phyloP scores from a whole-genome alignment of 163 green algal genomes.

The Chlamydomonas reinhardtii region DNA sequence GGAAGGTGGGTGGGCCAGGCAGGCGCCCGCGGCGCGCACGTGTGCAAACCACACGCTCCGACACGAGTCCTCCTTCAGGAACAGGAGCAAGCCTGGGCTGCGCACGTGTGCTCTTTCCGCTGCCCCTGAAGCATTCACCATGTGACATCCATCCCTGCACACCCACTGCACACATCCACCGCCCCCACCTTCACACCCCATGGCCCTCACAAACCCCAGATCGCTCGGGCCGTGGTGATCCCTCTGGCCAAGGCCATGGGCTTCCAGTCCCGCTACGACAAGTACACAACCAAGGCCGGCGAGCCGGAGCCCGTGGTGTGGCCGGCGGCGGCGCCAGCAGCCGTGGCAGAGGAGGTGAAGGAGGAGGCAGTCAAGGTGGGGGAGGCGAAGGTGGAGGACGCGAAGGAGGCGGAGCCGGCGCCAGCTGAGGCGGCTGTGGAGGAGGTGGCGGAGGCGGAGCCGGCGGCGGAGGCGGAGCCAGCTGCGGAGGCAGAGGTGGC shows the following conservation, averaged over 20 bases:
- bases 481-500: not conserved
- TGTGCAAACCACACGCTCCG: no score
- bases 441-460: not conserved
- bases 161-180: no score
- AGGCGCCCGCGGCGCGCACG: no score
- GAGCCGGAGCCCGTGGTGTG: not conserved
- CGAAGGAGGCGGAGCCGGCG: not conserved
- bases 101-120: no score
- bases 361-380: not conserved
- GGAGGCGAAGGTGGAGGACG: no score
- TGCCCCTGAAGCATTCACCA: no score
- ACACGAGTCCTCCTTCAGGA: no score
- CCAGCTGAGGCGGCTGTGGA: not conserved
- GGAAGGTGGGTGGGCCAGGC: not conserved
- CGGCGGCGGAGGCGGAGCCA: not conserved
- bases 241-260: slow-evolving; percentile 7
- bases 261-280: slow-evolving; percentile 9
- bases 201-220: no score
- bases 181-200: no score
- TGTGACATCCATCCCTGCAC: no score
- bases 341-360: not conserved
- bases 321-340: no score
- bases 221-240: not conserved
- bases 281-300: slow-evolving; percentile 13
- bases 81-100: no score